These are phyloP conservation scores for Populus hybrid DNA, from an alignment of 441 rosid species.

Conservation along the genomic window DNA sequence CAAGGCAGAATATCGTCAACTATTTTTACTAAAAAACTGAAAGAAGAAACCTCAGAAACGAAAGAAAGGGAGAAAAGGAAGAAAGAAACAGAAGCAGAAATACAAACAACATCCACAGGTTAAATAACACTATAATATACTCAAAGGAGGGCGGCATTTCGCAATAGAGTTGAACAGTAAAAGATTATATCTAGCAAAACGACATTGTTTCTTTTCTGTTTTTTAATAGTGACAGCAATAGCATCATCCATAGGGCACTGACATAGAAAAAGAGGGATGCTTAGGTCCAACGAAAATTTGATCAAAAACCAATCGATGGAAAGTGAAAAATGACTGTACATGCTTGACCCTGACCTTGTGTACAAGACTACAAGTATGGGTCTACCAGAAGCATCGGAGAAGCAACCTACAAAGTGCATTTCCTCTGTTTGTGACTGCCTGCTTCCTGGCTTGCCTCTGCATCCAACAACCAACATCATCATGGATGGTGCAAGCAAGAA, in stretches of 20 bases:
- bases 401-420: constrained; percentile 18
- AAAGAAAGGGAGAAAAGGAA: not conserved
- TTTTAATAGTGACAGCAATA: no score
- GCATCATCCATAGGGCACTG: no score
- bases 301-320: not conserved
- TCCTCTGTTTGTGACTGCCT: not conserved
- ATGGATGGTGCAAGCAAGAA: constrained; percentile 24
- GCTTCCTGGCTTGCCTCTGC: not conserved
- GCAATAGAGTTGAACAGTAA: no score
- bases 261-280: not conserved
- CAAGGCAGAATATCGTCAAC: no score
- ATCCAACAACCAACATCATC: not conserved
- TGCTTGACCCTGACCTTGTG: not conserved
- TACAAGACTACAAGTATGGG: no score
- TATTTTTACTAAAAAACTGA: no score
- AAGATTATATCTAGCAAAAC: not conserved
- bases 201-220: not conserved
- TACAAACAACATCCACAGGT: no score
- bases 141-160: no score
- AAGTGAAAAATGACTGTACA: not conserved
- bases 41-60: no score
- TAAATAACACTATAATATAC: no score
- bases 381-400: not conserved
- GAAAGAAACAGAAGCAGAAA: not conserved
- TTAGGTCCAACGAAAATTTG: not conserved